phyloP scores from a whole-genome alignment of 2,329 filamentous ascomycete species.

The Albifimbria verrucaria region DNA sequence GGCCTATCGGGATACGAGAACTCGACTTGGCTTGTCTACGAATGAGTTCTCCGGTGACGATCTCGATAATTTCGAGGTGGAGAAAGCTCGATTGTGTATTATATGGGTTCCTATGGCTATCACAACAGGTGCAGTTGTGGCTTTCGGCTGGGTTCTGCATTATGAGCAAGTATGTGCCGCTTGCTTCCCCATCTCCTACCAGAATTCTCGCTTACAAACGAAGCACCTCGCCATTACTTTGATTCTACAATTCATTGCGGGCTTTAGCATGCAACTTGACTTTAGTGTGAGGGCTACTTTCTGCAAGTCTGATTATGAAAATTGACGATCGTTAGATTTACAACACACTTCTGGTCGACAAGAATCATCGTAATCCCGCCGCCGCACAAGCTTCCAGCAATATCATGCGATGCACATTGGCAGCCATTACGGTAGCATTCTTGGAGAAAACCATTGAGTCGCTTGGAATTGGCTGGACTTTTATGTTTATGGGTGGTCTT shows the following conservation, averaged over 20 bases:
- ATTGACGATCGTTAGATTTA: constrained; percentile 7
- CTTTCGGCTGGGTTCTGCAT: not conserved
- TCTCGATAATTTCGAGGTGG: not conserved
- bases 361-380: constrained; percentile 15
- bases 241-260: constrained; percentile 16
- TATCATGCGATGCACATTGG: constrained; percentile 13
- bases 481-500: constrained; percentile 16
- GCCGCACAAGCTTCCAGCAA: constrained; percentile 18
- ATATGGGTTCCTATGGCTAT: not conserved
- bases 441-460: constrained; percentile 14
- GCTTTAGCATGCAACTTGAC: constrained; percentile 16
- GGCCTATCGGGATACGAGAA: constrained; percentile 12
- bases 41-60: not conserved
- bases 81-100: not conserved
- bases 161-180: not conserved
- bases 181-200: not conserved
- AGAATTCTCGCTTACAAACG: constrained; percentile 9
- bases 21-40: constrained; percentile 2
- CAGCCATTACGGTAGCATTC: constrained; percentile 16
- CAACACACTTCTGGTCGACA: constrained; percentile 18
- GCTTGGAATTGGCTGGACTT: constrained; percentile 20
- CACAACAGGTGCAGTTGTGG: not conserved
- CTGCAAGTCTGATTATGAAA: not conserved
- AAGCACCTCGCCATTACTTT: constrained; percentile 15
- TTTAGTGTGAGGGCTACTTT: constrained; percentile 9